Evolutionary conservation across 2,329 filamentous ascomycete species (phyloP), one percentile per base, ranked within the genome.

Genomic region (Curvularia spicifera): DNA sequence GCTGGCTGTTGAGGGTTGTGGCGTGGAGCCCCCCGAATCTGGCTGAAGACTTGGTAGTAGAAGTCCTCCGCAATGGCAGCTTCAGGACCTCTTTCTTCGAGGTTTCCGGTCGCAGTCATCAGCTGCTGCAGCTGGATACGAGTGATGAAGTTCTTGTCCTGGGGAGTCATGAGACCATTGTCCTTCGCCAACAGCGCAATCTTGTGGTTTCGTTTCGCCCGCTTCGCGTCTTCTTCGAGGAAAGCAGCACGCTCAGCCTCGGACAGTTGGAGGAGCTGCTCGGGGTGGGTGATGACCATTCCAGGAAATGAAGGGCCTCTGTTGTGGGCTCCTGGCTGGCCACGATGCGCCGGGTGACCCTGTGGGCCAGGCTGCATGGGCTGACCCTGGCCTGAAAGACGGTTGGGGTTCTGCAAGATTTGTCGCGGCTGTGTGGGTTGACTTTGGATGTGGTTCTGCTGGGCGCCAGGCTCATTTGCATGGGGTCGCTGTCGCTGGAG

Each of bases 61-160:
- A 99, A 99, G 75, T 99, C 95, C 70, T 99, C 95, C 1, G 88
- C 85, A 37, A 98, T 83, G 6, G 91, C 88, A 35, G 91, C 87
- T 72, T 98, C 93, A 0, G 88, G 87, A 45, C 89, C 90, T 45
- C 89, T 85, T 61, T 96, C 93, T 52, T 89, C 89, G 4, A 93
- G 85, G 70, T 93, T 95, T 9, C 94, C 94, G 24, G 93, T 96
- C 8, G 95, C 93, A 10, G 94, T 89, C 53, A 99, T 91, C 35
- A 99, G 85, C 75, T 99, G 95, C 79, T 99, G 95, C 51, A 99
- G 84, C 76, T 99, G 95, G 65, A 99, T 99, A 18, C 95, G 89
- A 5, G 95, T 98, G 66, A 99, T 97, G 78, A 98, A 99, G 76
- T 97, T 99, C 83, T 99, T 99, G 79, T 99, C 95, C 74, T 98